phyloP scores from a whole-genome alignment of 768 basidiomycete genomes.

The Scleroderma citrinum region DNA sequence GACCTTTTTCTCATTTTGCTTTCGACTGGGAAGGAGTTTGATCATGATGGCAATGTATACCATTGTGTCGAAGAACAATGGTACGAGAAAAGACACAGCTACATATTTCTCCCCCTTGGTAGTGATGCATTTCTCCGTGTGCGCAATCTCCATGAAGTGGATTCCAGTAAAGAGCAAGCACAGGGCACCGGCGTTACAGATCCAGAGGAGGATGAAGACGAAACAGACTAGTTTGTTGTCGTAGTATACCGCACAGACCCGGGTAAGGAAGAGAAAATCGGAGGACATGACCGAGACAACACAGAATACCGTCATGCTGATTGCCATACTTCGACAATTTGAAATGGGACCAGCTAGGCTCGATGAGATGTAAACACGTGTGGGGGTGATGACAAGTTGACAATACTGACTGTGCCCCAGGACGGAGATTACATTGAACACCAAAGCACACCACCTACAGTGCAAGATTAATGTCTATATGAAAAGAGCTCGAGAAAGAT shows the following conservation, averaged over 20 bases:
- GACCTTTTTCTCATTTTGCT: neutral
- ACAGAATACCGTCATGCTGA: neutral
- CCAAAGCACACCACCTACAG: neutral
- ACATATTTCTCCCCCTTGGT: slow-evolving; percentile 12
- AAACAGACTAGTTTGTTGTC: slow-evolving; percentile 8
- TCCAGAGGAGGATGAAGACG: slow-evolving; percentile 21
- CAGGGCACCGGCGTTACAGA: slow-evolving; percentile 14
- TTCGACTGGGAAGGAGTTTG: too few relatives aligned
- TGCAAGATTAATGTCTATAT: neutral
- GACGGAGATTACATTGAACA: neutral
- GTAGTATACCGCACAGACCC: slow-evolving; percentile 24
- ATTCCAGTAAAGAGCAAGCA: slow-evolving; percentile 17
- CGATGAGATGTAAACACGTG: neutral
- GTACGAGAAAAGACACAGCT: slow-evolving; percentile 12
- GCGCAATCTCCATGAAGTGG: slow-evolving; percentile 16
- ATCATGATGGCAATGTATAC: neutral
- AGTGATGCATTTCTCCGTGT: slow-evolving; percentile 21
- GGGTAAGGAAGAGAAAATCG: slow-evolving; percentile 26
- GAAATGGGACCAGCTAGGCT: neutral
- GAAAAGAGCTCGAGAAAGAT: neutral
- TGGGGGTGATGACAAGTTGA: neutral
- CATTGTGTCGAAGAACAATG: neutral
- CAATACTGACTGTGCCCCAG: neutral
- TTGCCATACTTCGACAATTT: neutral
- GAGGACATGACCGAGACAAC: slow-evolving; percentile 7